Conservation (phyloP, 257 asterid species). For the Handroanthus guayacan region DNA sequence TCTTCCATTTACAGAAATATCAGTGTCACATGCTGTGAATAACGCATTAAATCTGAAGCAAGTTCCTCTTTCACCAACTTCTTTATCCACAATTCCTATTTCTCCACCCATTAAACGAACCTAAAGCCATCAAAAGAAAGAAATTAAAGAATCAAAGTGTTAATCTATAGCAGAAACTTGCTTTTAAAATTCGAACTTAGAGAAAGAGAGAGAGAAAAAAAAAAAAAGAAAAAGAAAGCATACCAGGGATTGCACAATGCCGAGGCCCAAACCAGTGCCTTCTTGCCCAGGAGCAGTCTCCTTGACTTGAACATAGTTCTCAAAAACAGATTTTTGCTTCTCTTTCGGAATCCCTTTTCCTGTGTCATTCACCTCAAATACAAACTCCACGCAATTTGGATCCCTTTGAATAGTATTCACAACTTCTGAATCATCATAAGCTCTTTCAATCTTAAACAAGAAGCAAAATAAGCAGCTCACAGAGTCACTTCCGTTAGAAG, state of each 20-base stretch:
- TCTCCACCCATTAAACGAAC: slow-evolving; percentile 86
- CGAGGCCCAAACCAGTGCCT: slow-evolving; percentile 89
- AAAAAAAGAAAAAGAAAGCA: not conserved
- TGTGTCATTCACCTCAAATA: slow-evolving; percentile 79
- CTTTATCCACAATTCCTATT: slow-evolving; percentile 65
- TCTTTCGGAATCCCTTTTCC: slow-evolving; percentile 84
- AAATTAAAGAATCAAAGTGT: not conserved
- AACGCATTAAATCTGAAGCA: slow-evolving; percentile 62
- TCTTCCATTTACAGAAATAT: slow-evolving; percentile 3
- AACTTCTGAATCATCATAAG: slow-evolving; percentile 36
- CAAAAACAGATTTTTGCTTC: slow-evolving; percentile 65
- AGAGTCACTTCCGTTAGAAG: slow-evolving; percentile 33
- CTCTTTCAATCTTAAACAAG: slow-evolving; percentile 31
- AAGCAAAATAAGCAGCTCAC: slow-evolving; percentile 44
- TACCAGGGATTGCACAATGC: slow-evolving; percentile 87
- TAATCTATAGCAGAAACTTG: not conserved
- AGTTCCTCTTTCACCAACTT: slow-evolving; percentile 60
- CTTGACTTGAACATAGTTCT: slow-evolving; percentile 80
- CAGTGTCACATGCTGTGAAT: slow-evolving; percentile 29
- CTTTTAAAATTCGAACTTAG: no score
- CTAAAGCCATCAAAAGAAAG: slow-evolving; percentile 26
- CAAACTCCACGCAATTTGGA: slow-evolving; percentile 58
- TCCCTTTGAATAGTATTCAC: slow-evolving; percentile 41
- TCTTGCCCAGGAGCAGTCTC: slow-evolving; percentile 55
- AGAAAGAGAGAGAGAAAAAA: no score